Evolutionary conservation across 805 yeast species (phyloP), one percentile per base, ranked within the genome.

Genomic region (Cyberlindnera meyerae): DNA sequence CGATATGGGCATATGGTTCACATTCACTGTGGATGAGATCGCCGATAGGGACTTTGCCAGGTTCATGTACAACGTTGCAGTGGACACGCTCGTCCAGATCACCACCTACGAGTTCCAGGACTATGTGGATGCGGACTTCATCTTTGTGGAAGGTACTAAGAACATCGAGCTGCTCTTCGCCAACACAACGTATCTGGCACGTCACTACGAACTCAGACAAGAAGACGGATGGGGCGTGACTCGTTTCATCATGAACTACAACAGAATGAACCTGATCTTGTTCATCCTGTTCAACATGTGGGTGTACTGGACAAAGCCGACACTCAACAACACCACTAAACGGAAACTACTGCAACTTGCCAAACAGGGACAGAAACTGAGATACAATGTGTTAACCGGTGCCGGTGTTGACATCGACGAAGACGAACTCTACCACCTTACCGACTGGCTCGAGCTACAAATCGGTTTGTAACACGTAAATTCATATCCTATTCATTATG

Each of bases 271-370:
- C 21, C 7, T 37, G 4, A 12, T 32, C 5, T 24, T 47, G 6
- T 47, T 37, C 26, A 9, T 36, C 8, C 13, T 48, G 13, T 34
- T 49, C 24, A 42, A 36, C 29, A n/a, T 49, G 9, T 52, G 54
- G 54, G 4, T 30, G 0, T 20, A 29, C 9, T 35, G 35, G 20
- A 36, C 50, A 2, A 31, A 34, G 9, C 31, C 18, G 1, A 13
- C 11, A 4, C 15, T 43, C 4, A 15, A 31, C 2, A 1, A 9
- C 6, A 8, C 25, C 1, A 12, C 18, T 3, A 37, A 27, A 18
- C 15, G 29, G 11, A 13, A 30, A 8, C 13, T 48, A 4, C 2
- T 46, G 9, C 12, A 31, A 9, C 11, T 24, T 9, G 51, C 55
- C 2, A 12, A 18, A 14, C 15, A 12, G 11, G 55, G 55, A 6